These are phyloP conservation scores for Trypanosoma cruzi DNA, from an alignment of 208 protist species.

Conservation along the genomic window DNA sequence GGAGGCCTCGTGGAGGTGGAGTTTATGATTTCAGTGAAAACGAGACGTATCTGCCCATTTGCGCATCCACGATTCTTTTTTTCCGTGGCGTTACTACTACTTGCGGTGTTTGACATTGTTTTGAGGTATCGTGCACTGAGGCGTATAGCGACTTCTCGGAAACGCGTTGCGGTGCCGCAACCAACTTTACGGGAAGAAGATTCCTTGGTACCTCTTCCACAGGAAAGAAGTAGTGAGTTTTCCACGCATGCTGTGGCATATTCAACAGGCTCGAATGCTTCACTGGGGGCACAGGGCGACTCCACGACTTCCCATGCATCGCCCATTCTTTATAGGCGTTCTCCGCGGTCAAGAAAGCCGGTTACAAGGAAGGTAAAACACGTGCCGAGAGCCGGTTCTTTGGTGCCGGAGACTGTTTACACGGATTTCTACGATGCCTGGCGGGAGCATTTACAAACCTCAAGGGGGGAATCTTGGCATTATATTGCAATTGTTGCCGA, in stretches of 20 bases:
- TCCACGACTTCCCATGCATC: not conserved
- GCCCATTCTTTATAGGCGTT: not conserved
- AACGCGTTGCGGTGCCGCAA: not conserved
- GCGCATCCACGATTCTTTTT: slow-evolving; percentile 31
- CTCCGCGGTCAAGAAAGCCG: not conserved
- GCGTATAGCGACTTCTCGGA: slow-evolving; percentile 28
- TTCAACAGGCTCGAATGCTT: not conserved
- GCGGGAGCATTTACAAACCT: slow-evolving; percentile 42
- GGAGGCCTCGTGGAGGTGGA: slow-evolving; percentile 51
- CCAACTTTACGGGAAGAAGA: not conserved
- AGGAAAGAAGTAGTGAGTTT: not conserved
- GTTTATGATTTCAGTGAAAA: slow-evolving; percentile 30
- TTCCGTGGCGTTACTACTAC: slow-evolving; percentile 23
- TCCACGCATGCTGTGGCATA: not conserved
- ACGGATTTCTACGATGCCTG: slow-evolving; percentile 43
- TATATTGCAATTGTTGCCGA: slow-evolving; percentile 35
- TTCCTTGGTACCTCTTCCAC: not conserved
- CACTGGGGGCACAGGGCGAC: not conserved
- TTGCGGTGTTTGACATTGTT: slow-evolving; percentile 37
- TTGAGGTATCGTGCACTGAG: slow-evolving; percentile 38
- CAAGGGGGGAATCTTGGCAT: slow-evolving; percentile 51
- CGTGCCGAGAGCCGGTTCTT: slow-evolving; percentile 12
- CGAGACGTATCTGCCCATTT: slow-evolving; percentile 22
- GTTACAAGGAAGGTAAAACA: not conserved
- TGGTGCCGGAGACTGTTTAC: slow-evolving; percentile 44